Evolutionary conservation across 1,284 basidiomycete genomes (phyloP).

Genomic region (Cutaneotrichosporon cutaneum): DNA sequence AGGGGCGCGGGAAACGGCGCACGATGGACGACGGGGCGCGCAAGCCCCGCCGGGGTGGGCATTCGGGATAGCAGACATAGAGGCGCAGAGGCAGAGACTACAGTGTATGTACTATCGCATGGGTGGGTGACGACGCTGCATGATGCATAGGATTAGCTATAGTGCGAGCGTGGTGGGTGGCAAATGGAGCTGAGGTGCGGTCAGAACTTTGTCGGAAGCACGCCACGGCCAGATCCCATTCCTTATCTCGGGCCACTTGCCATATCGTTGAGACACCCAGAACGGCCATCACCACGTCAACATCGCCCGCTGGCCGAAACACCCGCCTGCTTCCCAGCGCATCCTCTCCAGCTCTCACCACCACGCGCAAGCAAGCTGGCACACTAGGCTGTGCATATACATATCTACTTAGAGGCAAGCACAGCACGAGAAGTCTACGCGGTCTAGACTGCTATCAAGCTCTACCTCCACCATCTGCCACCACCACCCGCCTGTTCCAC

Average conservation of each 20-base stretch:
- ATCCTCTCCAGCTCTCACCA: too few relatives aligned
- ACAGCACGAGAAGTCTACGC: too few relatives aligned
- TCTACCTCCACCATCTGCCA: too few relatives aligned
- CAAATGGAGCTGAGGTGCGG: neutral
- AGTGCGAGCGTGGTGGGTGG: neutral
- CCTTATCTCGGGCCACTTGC: neutral
- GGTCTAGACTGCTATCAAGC: too few relatives aligned
- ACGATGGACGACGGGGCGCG: neutral
- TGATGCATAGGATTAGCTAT: neutral
- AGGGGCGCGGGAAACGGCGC: constrained; percentile 21
- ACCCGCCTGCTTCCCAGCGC: too few relatives aligned
- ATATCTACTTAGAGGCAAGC: too few relatives aligned
- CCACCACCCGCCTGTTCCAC: too few relatives aligned
- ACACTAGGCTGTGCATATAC: too few relatives aligned
- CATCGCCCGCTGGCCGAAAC: too few relatives aligned
- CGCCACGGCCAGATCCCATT: neutral
- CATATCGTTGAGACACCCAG: neutral
- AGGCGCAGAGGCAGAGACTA: neutral
- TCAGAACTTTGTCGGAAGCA: too few relatives aligned
- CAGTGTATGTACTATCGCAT: constrained; percentile 23
- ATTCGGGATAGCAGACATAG: neutral
- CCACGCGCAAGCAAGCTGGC: too few relatives aligned
- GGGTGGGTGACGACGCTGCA: neutral
- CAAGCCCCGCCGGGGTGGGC: constrained; percentile 3
- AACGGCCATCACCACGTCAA: too few relatives aligned